Percentiles rank a stretch among this genome's conserved stretches.
Conservation (phyloP, 2,329 filamentous ascomycete genomes). For the Colletotrichum karsti region DNA sequence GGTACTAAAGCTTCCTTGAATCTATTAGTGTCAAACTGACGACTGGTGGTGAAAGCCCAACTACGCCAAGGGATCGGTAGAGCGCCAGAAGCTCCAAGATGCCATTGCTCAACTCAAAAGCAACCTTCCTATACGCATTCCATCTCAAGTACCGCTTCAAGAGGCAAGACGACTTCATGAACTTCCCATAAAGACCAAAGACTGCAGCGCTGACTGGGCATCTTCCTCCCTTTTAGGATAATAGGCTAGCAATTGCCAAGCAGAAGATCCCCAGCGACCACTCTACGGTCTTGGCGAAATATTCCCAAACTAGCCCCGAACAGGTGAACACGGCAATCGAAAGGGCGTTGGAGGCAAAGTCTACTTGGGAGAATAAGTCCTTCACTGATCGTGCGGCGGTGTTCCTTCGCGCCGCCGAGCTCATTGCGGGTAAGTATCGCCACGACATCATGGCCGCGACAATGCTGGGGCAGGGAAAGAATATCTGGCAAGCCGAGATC, state of each 20-base stretch:
- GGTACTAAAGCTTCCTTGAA: constrained; percentile 45
- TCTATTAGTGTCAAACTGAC: constrained; percentile 43
- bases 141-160: background rate
- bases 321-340: constrained; percentile 85
- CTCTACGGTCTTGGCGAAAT: constrained; percentile 78
- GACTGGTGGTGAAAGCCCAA: background rate
- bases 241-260: background rate
- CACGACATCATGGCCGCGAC: constrained; percentile 97
- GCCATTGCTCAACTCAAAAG: background rate
- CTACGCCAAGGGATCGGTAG: background rate
- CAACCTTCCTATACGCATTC: background rate
- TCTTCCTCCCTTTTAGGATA: background rate
- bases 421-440: constrained; percentile 90
- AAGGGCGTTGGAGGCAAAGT: constrained; percentile 83
- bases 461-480: constrained; percentile 97
- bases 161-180: no score
- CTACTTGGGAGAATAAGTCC: constrained; percentile 84
- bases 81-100: background rate
- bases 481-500: constrained; percentile 98
- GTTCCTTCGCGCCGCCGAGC: constrained; percentile 94
- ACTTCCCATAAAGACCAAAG: no score
- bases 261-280: constrained; percentile 72
- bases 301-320: constrained; percentile 80
- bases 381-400: constrained; percentile 92
- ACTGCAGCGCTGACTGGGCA: background rate